These are phyloP conservation scores for Chrysopogon serrulatus DNA, from an alignment of 176 grass and related monocot genomes.

Conservation along the genomic window DNA sequence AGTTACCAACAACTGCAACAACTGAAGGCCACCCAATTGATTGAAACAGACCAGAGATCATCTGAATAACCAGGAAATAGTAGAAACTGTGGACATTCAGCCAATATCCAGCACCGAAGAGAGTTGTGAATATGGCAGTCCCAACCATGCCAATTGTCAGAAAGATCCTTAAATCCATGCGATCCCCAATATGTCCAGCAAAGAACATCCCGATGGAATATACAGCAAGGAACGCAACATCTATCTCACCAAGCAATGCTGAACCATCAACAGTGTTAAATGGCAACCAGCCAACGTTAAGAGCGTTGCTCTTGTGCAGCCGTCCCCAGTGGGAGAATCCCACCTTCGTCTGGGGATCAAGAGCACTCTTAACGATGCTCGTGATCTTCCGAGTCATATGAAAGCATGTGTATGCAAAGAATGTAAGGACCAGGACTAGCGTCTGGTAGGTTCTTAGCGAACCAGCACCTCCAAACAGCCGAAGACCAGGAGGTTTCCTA, in stretches of 20 bases:
- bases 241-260: conserved; percentile 56
- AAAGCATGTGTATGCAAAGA: conserved; percentile 72
- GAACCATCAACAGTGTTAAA: conserved; percentile 60
- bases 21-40: conserved; percentile 85
- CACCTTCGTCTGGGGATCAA: conserved; percentile 57
- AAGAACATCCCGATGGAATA: conserved; percentile 88
- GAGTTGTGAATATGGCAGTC: conserved; percentile 64
- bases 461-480: conserved; percentile 13
- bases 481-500: conserved; percentile 41
- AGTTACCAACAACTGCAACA: conserved; percentile 78
- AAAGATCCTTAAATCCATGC: conserved; percentile 72
- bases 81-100: conserved; percentile 70
- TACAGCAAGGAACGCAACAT: conserved; percentile 72
- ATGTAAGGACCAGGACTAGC: conserved; percentile 71
- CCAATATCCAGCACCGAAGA: conserved; percentile 84
- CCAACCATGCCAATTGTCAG: conserved; percentile 80
- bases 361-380: conserved; percentile 73
- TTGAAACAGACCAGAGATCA: conserved; percentile 78
- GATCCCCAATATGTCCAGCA: conserved; percentile 73
- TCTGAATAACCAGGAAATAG: conserved; percentile 76
- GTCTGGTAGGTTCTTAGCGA: conserved; percentile 39
- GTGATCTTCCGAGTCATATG: conserved; percentile 73
- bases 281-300: conserved; percentile 52
- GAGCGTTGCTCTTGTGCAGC: conserved; percentile 2
- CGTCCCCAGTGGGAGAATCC: conserved; percentile 40